Evolutionary conservation across 257 asterid species (phyloP).

Genomic region (Nicotiana obtusifolia): DNA sequence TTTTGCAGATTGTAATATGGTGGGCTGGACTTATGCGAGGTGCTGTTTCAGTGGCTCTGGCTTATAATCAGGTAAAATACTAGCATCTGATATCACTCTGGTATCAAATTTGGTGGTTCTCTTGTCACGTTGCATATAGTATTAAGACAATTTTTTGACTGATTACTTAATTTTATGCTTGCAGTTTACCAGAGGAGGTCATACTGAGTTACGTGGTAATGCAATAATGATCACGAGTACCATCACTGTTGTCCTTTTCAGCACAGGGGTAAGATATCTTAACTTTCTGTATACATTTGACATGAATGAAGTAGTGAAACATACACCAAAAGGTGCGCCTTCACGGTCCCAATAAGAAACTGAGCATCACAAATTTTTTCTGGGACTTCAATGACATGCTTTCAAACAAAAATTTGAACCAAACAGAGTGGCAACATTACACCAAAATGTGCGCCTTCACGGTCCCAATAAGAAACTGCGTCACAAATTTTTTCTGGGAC

Average conservation of each 20-base stretch:
- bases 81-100: neutral
- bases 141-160: neutral
- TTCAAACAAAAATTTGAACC: neutral
- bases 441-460: neutral
- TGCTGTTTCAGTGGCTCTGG: conserved; percentile 99
- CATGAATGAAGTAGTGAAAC: neutral
- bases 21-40: conserved; percentile 99
- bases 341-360: neutral
- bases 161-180: conserved; percentile 7
- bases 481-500: neutral
- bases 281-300: conserved; percentile 6
- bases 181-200: conserved; percentile 84
- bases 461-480: neutral
- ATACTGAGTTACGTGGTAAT: conserved; percentile 58
- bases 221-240: conserved; percentile 96
- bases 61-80: conserved; percentile 81
- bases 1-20: conserved; percentile 75
- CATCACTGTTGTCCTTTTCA: conserved; percentile 89
- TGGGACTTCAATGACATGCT: neutral
- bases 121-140: neutral
- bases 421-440: neutral
- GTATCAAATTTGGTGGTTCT: neutral
- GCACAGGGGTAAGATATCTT: conserved; percentile 74
- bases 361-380: neutral
- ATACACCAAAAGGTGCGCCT: neutral